Evolutionary conservation across 495 filamentous ascomycete species (phyloP).

Genomic region (Aspergillus heteromorphus): DNA sequence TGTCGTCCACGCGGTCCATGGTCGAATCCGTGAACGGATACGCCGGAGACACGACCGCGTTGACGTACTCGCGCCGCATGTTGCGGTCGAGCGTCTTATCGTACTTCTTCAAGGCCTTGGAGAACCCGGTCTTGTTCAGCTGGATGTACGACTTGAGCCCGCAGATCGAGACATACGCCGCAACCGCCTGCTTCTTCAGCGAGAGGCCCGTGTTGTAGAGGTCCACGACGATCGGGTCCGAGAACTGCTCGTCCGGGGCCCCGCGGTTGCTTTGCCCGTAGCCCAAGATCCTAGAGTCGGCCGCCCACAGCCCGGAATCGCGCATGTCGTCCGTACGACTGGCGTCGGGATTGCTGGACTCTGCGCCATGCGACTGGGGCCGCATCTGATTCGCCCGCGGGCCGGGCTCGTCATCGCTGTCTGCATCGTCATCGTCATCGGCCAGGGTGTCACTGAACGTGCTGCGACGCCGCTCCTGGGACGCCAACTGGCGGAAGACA

Average conservation of each 20-base stretch:
- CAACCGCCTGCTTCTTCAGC: slow-evolving; percentile 83
- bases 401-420: slow-evolving; percentile 40
- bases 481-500: slow-evolving; percentile 32
- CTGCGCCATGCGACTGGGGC: slow-evolving; percentile 26
- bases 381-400: slow-evolving; percentile 9
- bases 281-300: slow-evolving; percentile 14
- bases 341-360: slow-evolving; percentile 28
- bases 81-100: slow-evolving; percentile 89
- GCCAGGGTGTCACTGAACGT: slow-evolving; percentile 42
- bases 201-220: slow-evolving; percentile 79
- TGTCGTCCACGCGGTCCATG: slow-evolving; percentile 60
- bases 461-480: slow-evolving; percentile 40
- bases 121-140: slow-evolving; percentile 92
- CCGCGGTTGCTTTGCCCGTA: slow-evolving; percentile 12
- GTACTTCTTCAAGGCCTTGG: slow-evolving; percentile 96
- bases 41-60: slow-evolving; percentile 61
- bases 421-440: slow-evolving; percentile 53
- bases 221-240: slow-evolving; percentile 61
- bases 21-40: slow-evolving; percentile 72
- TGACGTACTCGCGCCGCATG: slow-evolving; percentile 70
- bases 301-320: slow-evolving; percentile 29
- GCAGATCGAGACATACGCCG: slow-evolving; percentile 87
- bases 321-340: slow-evolving; percentile 44
- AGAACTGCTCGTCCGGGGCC: slow-evolving; percentile 56
- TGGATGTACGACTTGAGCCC: slow-evolving; percentile 95